phyloP scores from a whole-genome alignment of 192 early-diverging fungal genomes.

The Dimargaris verticillata region DNA sequence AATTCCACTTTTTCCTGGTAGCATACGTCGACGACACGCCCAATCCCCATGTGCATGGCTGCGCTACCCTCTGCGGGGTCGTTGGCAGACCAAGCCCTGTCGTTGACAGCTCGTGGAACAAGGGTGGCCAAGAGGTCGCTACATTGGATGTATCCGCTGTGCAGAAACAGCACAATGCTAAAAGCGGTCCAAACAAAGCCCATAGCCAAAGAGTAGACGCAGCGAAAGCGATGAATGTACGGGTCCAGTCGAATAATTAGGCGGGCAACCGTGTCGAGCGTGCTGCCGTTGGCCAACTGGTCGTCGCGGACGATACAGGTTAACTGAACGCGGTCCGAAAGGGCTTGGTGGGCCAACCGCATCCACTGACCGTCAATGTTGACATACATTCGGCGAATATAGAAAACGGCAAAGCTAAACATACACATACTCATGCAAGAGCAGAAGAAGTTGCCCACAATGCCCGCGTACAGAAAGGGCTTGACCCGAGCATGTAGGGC shows the following conservation, averaged over 20 bases:
- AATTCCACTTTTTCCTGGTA: constrained; percentile 4
- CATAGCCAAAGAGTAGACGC: background rate
- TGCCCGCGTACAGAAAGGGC: background rate
- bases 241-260: background rate
- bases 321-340: background rate
- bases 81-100: too few relatives aligned
- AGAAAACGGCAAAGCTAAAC: background rate
- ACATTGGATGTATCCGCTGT: constrained; percentile 3
- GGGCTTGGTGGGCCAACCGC: background rate
- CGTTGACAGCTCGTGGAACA: too few relatives aligned
- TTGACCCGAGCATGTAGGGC: background rate
- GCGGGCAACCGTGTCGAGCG: background rate
- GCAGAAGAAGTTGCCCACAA: constrained; percentile 8
- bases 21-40: background rate
- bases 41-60: background rate
- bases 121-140: background rate
- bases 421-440: background rate
- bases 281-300: background rate
- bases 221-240: constrained; percentile 2
- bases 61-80: too few relatives aligned
- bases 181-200: background rate
- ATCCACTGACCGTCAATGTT: constrained; percentile 9
- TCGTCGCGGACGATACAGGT: background rate
- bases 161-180: background rate
- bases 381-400: constrained; percentile 4